Evolutionary conservation across 73 alveolate species (phyloP).

Genomic region (Paramecium tetraurelia): DNA sequence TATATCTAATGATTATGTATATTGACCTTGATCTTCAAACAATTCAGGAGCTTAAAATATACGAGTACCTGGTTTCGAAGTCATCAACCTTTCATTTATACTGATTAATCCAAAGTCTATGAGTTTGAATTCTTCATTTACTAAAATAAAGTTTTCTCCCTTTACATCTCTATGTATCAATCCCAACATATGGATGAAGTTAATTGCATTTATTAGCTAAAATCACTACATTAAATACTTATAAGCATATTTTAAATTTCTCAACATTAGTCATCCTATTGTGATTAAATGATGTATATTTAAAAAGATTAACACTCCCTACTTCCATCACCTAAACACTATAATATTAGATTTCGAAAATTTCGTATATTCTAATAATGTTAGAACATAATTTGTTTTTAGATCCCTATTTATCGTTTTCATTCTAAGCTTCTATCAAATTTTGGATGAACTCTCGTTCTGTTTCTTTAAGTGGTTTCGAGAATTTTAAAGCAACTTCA

Average conservation of each 20-base stretch:
- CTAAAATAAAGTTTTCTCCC: neutral
- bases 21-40: neutral
- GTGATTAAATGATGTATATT: neutral
- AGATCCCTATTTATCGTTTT: neutral
- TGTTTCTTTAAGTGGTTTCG: neutral
- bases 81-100: neutral
- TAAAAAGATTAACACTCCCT: neutral
- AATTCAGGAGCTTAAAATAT: conserved; percentile 9
- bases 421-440: neutral
- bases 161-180: neutral
- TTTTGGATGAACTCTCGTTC: neutral
- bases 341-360: neutral
- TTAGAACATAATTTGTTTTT: neutral
- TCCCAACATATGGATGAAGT: neutral
- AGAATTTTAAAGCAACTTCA: neutral
- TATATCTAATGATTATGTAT: neutral
- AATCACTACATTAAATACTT: neutral
- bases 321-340: neutral
- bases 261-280: neutral
- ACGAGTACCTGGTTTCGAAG: neutral
- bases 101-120: neutral
- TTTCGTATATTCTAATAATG: neutral
- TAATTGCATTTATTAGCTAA: neutral
- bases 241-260: neutral
- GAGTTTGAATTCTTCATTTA: neutral